Conservation (phyloP, 352 stramenopile genomes). For the Phytopythium chamaehyphon region DNA sequence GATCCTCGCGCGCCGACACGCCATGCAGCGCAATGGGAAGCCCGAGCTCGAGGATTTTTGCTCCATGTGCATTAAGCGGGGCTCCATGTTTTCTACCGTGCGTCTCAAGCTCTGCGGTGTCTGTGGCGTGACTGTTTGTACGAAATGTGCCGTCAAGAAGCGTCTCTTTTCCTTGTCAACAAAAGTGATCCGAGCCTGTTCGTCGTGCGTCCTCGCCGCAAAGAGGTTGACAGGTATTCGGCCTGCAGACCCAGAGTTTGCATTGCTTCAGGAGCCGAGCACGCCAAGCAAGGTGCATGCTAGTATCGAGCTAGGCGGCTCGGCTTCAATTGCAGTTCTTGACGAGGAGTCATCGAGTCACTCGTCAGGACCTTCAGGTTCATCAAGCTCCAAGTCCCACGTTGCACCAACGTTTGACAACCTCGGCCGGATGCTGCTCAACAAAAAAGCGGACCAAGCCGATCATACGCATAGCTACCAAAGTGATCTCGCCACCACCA, state of each 20-base stretch:
- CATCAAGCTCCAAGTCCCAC: background rate
- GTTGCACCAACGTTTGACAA: constrained; percentile 1
- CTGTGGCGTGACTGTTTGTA: constrained; percentile 37
- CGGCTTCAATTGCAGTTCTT: background rate
- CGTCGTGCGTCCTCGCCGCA: constrained; percentile 28
- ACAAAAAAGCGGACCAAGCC: constrained; percentile 9
- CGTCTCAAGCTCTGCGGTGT: constrained; percentile 31
- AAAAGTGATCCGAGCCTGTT: constrained; percentile 26
- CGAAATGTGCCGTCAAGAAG: constrained; percentile 44
- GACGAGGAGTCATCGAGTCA: background rate
- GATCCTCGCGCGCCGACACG: constrained; percentile 19
- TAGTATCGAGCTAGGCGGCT: background rate
- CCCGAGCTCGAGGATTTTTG: constrained; percentile 17
- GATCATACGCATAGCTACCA: constrained; percentile 13
- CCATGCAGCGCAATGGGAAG: constrained; percentile 5
- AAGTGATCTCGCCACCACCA: constrained; percentile 10
- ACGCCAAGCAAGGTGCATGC: constrained; percentile 7
- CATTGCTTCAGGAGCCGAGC: constrained; percentile 19
- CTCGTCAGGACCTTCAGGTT: constrained; percentile 1
- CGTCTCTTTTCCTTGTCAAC: constrained; percentile 30
- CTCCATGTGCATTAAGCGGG: constrained; percentile 25
- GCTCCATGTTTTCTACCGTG: constrained; percentile 12
- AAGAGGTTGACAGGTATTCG: constrained; percentile 18
- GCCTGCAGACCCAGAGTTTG: constrained; percentile 18
- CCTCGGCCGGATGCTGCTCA: constrained; percentile 8